Base-by-base conservation (phyloP, 495 filamentous ascomycete species). In the Penicillium lividum region DNA sequence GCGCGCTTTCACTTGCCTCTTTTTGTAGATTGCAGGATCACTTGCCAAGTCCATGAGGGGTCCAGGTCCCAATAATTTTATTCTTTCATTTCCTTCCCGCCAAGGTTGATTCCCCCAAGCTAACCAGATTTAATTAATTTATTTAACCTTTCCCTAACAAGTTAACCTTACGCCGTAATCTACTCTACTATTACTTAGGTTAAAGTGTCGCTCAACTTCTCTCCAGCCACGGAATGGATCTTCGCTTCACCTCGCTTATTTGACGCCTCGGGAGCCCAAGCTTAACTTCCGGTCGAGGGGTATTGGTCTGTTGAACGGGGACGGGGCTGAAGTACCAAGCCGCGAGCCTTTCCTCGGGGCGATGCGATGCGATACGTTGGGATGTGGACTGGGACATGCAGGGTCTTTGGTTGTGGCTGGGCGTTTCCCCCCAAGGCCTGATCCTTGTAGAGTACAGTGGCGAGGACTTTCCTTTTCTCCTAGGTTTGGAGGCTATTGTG, bases 261-360 rank as follows among this genome's bases (percentile, higher is more conserved):
- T 27, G 43, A 46, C 43, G 43, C 43, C 10, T 27, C 43, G 43
- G 43, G 43, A 46, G 43, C 27, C 43, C 27, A 18, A 46, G 43
- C 43, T 46, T 46, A 46, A 46, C 18, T 46, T 46, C 25, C 43
- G 43, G 43, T 40, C 38, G 38, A 46, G 43, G 43, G 18, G 25
- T 25, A 46, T 16, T 40, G 38, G 38, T 40, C 31, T 3, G 31
- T 33, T 4, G 11, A 16, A 5, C 3, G 13, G 38, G 38, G 0
- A 40, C 13, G 15, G 38, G 38, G 13, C 6, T 16, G 30, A 33
- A 9, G 30, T 36, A 36, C 33, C 9, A 36, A 36, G 33, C 33
- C 33, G 13, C 33, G 10, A 36, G 33, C 9, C 33, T 36, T 36
- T 36, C 13, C 22, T 22, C 22, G 22, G 22, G 22, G 22, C 22